Evolutionary conservation across 2,329 filamentous ascomycete genomes (phyloP).

Genomic region (Onygena corvina): DNA sequence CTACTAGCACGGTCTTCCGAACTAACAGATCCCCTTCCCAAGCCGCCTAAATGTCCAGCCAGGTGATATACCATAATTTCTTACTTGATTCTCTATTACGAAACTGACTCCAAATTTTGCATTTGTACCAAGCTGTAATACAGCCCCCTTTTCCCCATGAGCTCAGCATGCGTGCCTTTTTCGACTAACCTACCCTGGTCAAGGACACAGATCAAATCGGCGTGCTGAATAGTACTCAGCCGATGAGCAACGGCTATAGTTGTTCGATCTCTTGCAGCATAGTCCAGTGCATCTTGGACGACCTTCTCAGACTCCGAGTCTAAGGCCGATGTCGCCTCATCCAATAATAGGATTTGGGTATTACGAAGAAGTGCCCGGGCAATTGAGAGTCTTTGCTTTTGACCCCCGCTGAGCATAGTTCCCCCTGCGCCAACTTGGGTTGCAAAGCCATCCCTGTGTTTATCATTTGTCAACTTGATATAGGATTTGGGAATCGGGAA

Average conservation of each 20-base stretch:
- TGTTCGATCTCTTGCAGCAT: conserved; percentile 59
- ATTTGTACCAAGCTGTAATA: conserved; percentile 24
- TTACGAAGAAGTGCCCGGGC: conserved; percentile 32
- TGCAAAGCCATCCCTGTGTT: not conserved
- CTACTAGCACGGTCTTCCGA: too few relatives aligned
- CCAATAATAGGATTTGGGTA: conserved; percentile 30
- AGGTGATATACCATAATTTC: too few relatives aligned
- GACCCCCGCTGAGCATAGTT: conserved; percentile 24
- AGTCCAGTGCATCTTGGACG: conserved; percentile 24
- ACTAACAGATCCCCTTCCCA: too few relatives aligned
- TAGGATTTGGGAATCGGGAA: conserved; percentile 68
- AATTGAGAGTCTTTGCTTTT: conserved; percentile 34
- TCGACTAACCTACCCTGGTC: conserved; percentile 31
- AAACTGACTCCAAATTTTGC: conserved; percentile 15
- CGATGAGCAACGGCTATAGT: conserved; percentile 85
- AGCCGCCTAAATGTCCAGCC: too few relatives aligned
- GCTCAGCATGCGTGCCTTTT: conserved; percentile 30
- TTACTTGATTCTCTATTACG: too few relatives aligned
- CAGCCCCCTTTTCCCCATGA: conserved; percentile 23
- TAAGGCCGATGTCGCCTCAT: conserved; percentile 34
- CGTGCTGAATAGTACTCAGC: conserved; percentile 68
- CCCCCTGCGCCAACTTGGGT: not conserved
- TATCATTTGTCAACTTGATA: conserved; percentile 39
- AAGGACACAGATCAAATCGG: conserved; percentile 68
- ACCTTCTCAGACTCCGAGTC: conserved; percentile 29